A percentile compares a stretch with the other conserved stretches of the same genome.
phyloP scores from a whole-genome alignment of 1,284 basidiomycete genomes.

The Vanrija humicola region DNA sequence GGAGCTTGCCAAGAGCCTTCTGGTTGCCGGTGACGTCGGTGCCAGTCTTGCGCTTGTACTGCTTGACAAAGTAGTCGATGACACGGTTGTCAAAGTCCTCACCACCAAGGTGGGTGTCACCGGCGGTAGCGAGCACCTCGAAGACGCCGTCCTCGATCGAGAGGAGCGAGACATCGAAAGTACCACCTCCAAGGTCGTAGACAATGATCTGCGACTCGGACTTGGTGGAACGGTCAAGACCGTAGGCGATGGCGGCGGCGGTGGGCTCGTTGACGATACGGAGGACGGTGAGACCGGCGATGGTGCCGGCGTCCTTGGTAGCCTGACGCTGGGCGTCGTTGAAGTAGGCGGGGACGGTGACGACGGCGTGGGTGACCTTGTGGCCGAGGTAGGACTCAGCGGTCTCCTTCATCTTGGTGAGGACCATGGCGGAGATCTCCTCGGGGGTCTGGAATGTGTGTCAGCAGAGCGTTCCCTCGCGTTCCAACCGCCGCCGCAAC shows the following conservation, averaged over 20 bases:
- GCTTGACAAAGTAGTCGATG: slow-evolving; percentile 95
- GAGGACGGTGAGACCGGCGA: slow-evolving; percentile 93
- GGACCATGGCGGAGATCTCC: slow-evolving; percentile 96
- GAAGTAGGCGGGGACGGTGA: slow-evolving; percentile 71
- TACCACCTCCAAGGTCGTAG: slow-evolving; percentile 98
- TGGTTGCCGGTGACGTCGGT: slow-evolving; percentile 83
- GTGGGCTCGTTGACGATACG: slow-evolving; percentile 99
- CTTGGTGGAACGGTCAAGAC: slow-evolving; percentile 63
- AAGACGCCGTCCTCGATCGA: slow-evolving; percentile 99
- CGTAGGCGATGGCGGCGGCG: slow-evolving; percentile 95
- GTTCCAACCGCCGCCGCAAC: no score
- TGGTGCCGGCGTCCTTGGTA: slow-evolving; percentile 95
- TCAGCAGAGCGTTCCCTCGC: no score
- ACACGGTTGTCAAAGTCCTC: slow-evolving; percentile 99
- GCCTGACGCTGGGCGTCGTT: slow-evolving; percentile 99
- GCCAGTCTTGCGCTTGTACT: slow-evolving; percentile 92
- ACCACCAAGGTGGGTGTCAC: slow-evolving; percentile 98
- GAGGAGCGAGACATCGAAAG: slow-evolving; percentile 96
- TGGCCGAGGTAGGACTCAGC: slow-evolving; percentile 93
- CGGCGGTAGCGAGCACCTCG: slow-evolving; percentile 97
- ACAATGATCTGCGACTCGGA: slow-evolving; percentile 87
- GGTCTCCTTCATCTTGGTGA: slow-evolving; percentile 97
- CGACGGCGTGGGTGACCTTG: slow-evolving; percentile 79
- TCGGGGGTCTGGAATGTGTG: slow-evolving; percentile 66
- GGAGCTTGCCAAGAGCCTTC: slow-evolving; percentile 91